Conservation (phyloP, 2,329 filamentous ascomycete species). For the Colletotrichum nymphaeae region DNA sequence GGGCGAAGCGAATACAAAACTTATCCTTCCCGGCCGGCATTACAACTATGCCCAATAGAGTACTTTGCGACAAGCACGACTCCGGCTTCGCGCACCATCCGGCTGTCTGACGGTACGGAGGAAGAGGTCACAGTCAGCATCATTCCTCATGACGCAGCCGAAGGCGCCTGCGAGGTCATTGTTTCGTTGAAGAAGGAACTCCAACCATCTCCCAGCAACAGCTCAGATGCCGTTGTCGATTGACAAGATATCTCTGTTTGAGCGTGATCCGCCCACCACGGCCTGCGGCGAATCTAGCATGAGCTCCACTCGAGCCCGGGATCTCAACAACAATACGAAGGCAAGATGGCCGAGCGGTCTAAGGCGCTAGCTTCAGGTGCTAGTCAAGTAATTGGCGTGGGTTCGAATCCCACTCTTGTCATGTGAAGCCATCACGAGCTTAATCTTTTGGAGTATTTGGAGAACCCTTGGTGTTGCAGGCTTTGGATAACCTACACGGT, state of each 20-base stretch:
- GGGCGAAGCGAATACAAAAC: no score
- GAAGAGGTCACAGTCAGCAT: not conserved
- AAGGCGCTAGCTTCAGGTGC: constrained; percentile 37
- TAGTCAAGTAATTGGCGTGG: constrained; percentile 34
- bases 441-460: not conserved
- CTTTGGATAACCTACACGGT: not conserved
- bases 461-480: not conserved
- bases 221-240: no score
- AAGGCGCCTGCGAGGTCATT: not conserved
- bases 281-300: not conserved
- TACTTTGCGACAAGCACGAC: not conserved
- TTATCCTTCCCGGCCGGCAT: no score
- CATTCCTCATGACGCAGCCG: not conserved
- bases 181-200: not conserved
- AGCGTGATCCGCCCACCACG: not conserved
- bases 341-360: constrained; percentile 37
- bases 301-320: fast-evolving
- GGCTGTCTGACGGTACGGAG: not conserved
- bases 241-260: not conserved
- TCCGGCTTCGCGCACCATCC: not conserved
- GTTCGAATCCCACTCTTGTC: constrained; percentile 36
- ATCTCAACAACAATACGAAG: not conserved
- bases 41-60: not conserved
- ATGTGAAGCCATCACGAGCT: fast-evolving
- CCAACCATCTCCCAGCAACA: not conserved